Conservation (phyloP, 2,329 filamentous ascomycete genomes). For the Ophiocordyceps polyrhachis-furcata region DNA sequence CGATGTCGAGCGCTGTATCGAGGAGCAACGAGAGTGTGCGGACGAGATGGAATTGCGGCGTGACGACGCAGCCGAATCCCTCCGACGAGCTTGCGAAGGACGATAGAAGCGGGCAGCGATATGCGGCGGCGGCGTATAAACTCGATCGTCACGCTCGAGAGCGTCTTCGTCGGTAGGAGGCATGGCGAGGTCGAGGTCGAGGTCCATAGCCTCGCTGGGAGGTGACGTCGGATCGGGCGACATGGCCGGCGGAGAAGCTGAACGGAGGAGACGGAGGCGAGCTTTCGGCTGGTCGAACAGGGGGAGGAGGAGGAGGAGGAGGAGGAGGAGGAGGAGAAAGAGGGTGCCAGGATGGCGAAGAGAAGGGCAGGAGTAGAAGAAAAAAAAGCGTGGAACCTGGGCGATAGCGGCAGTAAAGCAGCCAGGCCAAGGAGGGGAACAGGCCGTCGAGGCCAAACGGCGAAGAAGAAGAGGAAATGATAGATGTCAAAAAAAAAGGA, state of each 20-base stretch:
- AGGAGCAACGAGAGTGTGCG: slow-evolving; percentile 49
- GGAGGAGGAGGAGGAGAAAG: no score
- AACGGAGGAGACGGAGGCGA: neutral
- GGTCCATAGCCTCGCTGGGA: slow-evolving; percentile 12
- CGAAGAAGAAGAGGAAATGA: no score
- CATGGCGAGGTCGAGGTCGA: slow-evolving; percentile 19
- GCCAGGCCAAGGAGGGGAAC: no score
- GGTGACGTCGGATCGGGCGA: slow-evolving; percentile 18
- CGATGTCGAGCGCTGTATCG: slow-evolving; percentile 30
- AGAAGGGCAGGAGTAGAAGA: no score
- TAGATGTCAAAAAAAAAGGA: no score
- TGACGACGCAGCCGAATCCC: slow-evolving; percentile 59
- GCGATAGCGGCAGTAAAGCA: no score
- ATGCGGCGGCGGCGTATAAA: slow-evolving; percentile 49
- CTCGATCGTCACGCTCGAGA: slow-evolving; percentile 15
- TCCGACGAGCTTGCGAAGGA: slow-evolving; percentile 45
- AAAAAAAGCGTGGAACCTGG: no score
- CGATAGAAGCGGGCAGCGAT: slow-evolving; percentile 66
- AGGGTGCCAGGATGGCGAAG: no score
- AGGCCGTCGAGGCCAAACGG: no score
- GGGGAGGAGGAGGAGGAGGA: no score
- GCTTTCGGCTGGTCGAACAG: no score
- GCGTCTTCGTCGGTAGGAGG: slow-evolving; percentile 18
- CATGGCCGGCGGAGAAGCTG: slow-evolving; percentile 21
- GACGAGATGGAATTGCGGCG: slow-evolving; percentile 67